Percentiles rank a stretch among this genome's conserved stretches.
These are phyloP conservation scores for Gaertneriomyces sp. DNA, from an alignment of 192 early-diverging fungal species.

Conservation along the genomic window DNA sequence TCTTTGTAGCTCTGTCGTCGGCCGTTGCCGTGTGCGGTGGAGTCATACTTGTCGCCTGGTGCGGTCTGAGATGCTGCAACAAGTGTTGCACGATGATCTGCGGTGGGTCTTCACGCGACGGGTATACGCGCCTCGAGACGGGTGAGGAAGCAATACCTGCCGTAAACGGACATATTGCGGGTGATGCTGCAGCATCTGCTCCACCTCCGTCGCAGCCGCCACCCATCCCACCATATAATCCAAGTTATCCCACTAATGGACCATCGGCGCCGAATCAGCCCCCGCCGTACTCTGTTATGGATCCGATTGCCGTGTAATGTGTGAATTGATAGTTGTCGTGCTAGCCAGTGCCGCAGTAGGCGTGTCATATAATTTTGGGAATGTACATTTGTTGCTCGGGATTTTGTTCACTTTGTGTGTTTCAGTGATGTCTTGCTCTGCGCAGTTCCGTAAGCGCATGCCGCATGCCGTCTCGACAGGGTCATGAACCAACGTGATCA, in stretches of 20 bases:
- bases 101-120: background rate
- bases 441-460: too few species aligned
- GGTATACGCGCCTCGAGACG: background rate
- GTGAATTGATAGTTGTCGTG: background rate
- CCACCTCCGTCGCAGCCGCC: background rate
- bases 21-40: background rate
- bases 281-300: slow-evolving; percentile 9
- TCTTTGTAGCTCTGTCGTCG: slow-evolving; percentile 16
- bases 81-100: slow-evolving; percentile 14
- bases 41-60: slow-evolving; percentile 11
- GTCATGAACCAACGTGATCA: too few species aligned
- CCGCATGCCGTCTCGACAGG: too few species aligned
- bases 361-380: too few species aligned
- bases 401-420: too few species aligned
- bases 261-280: too few species aligned
- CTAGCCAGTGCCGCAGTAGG: too few species aligned
- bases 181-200: background rate
- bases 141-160: background rate
- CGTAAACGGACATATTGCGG: background rate
- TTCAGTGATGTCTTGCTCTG: too few species aligned
- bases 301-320: background rate
- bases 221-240: too few species aligned
- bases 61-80: slow-evolving; percentile 10
- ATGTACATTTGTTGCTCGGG: too few species aligned
- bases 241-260: too few species aligned